phyloP scores from a whole-genome alignment of 1,284 basidiomycete species.

The Puccinia triticina region DNA sequence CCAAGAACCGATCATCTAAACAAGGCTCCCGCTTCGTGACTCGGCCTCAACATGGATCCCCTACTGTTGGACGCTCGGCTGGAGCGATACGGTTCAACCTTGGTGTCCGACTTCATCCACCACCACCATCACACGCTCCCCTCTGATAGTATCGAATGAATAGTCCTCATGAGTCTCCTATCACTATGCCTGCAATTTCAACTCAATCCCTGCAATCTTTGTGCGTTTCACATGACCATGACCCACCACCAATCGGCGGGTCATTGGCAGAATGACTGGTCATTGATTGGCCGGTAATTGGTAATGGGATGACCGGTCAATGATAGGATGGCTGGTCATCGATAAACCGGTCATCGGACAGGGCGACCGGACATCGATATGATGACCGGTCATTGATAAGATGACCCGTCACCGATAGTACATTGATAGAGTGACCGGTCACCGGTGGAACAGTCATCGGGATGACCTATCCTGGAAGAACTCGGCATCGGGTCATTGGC shows the following conservation, averaged over 20 bases:
- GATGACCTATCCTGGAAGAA: too few species aligned
- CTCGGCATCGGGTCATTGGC: too few species aligned
- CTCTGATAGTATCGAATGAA: slow-evolving; percentile 3
- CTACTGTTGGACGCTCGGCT: not conserved
- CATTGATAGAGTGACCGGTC: too few species aligned
- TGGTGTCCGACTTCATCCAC: not conserved
- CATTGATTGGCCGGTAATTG: too few species aligned
- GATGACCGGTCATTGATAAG: too few species aligned
- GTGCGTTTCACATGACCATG: not conserved
- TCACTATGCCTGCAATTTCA: not conserved
- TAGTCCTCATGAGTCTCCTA: not conserved
- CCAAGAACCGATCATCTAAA: not conserved
- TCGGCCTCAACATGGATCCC: not conserved
- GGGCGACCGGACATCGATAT: too few species aligned
- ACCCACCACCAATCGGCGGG: too few species aligned
- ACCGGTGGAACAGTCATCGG: too few species aligned
- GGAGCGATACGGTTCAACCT: not conserved
- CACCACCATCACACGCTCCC: not conserved
- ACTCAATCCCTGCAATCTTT: not conserved
- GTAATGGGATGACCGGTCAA: too few species aligned
- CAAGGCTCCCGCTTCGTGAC: not conserved
- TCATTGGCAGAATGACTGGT: not conserved
- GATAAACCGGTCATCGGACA: too few species aligned
- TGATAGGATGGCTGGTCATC: too few species aligned
- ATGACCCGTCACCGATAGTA: too few species aligned